phyloP scores from a whole-genome alignment of 1,284 basidiomycete species.

The Mycosarcoma maydis region DNA sequence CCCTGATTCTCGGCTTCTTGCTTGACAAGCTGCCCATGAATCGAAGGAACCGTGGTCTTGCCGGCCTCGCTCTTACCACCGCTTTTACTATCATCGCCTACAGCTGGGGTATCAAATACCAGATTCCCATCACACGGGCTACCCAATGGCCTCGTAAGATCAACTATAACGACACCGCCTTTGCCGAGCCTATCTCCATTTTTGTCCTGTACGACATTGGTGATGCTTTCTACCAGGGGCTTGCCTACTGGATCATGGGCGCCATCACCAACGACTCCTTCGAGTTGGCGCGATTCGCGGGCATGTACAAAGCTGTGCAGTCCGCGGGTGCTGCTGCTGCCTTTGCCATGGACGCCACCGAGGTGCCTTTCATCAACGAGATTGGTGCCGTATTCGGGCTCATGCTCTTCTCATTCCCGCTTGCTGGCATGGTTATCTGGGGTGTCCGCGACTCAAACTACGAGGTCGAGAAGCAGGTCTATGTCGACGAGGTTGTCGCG shows the following conservation, averaged over 20 bases:
- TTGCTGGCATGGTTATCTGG: conserved; percentile 23
- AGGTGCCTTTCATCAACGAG: conserved; percentile 34
- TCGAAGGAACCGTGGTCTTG: conserved; percentile 27
- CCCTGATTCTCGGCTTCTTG: conserved; percentile 27
- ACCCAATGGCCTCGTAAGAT: conserved; percentile 28
- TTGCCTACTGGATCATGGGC: conserved; percentile 54
- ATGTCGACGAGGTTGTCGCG: conserved; percentile 22
- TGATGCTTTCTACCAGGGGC: conserved; percentile 42
- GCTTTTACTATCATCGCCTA: conserved; percentile 29
- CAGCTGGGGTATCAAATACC: conserved; percentile 36
- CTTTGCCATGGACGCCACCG: conserved; percentile 45
- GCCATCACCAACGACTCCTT: conserved; percentile 57
- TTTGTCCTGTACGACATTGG: conserved; percentile 30
- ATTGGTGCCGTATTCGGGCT: conserved; percentile 34
- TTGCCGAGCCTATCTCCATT: conserved; percentile 34
- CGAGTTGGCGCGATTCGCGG: conserved; percentile 52
- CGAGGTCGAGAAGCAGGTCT: conserved; percentile 32
- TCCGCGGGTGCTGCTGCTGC: conserved; percentile 50
- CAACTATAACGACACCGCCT: conserved; percentile 25
- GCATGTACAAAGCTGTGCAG: conserved; percentile 55
- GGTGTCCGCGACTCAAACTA: conserved; percentile 30
- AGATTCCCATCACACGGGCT: conserved; percentile 41
- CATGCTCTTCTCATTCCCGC: conserved; percentile 29
- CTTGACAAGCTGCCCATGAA: conserved; percentile 45
- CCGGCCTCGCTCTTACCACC: conserved; percentile 19